Conservation (phyloP, 257 asterid species). For the Solanum megistacrolobum region DNA sequence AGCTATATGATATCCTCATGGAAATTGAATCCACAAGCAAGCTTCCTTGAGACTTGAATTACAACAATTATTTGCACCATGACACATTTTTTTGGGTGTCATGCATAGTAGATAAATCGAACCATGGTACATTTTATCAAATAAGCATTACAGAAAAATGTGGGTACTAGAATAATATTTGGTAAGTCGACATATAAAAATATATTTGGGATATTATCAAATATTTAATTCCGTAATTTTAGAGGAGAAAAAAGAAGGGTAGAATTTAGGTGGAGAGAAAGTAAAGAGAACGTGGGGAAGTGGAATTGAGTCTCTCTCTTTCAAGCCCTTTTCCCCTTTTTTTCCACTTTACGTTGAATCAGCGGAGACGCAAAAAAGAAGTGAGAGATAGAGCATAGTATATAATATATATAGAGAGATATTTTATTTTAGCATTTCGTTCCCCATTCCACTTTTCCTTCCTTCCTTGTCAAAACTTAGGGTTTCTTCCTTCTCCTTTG, state of each 20-base stretch:
- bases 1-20: not conserved
- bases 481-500: not conserved
- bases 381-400: not conserved
- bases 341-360: constrained; percentile 2
- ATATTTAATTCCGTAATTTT: too few species aligned
- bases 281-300: not conserved
- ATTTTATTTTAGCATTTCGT: not conserved
- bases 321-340: not conserved
- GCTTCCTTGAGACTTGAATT: not conserved
- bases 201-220: not conserved
- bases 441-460: not conserved
- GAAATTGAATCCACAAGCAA: not conserved
- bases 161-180: not conserved
- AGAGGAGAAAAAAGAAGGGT: not conserved
- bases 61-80: not conserved
- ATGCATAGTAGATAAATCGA: too few species aligned
- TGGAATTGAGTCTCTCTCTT: not conserved
- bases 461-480: not conserved
- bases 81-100: too few species aligned
- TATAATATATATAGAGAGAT: not conserved
- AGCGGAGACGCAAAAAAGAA: constrained; percentile 7
- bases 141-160: not conserved
- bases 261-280: not conserved
- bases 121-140: not conserved
- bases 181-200: not conserved